These are phyloP conservation scores for Novymonas esmeraldas DNA, from an alignment of 208 protist genomes.

Conservation along the genomic window DNA sequence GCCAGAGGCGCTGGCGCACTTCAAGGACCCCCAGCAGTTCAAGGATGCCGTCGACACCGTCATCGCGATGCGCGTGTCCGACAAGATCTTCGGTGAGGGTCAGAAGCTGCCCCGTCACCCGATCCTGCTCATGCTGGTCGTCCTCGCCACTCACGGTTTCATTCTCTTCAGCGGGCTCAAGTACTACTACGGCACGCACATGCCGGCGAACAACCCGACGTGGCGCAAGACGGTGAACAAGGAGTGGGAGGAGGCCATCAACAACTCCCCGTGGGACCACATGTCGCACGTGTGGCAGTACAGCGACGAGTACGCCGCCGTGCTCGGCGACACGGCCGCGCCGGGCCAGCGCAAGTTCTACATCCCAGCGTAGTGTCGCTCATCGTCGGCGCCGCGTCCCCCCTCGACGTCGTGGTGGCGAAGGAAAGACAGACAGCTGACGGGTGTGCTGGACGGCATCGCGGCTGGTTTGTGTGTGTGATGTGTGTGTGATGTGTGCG, in stretches of 20 bases:
- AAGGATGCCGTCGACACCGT: conserved; percentile 85
- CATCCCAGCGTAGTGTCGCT: conserved; percentile 73
- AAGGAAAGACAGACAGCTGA: no score
- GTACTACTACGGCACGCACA: conserved; percentile 78
- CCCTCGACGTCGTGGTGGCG: no score
- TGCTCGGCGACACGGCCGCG: conserved; percentile 60
- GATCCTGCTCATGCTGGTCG: conserved; percentile 40
- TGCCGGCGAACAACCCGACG: conserved; percentile 88
- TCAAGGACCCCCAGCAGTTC: conserved; percentile 89
- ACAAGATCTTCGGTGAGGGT: conserved; percentile 89
- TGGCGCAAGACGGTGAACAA: conserved; percentile 91
- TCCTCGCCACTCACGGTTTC: conserved; percentile 46
- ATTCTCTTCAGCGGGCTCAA: conserved; percentile 48
- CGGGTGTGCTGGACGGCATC: no score
- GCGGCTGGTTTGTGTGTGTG: no score
- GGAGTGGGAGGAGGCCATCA: conserved; percentile 92
- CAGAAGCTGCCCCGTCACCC: conserved; percentile 70
- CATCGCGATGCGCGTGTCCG: conserved; percentile 73
- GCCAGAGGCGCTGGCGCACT: conserved; percentile 83
- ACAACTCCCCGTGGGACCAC: conserved; percentile 91
- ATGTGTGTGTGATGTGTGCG: no score
- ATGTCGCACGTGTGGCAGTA: conserved; percentile 92
- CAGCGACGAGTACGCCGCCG: conserved; percentile 77
- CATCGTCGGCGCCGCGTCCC: no score
- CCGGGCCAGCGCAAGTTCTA: conserved; percentile 76